Conservation (phyloP, 2,329 filamentous ascomycete genomes). For the Whalleya microplaca region DNA sequence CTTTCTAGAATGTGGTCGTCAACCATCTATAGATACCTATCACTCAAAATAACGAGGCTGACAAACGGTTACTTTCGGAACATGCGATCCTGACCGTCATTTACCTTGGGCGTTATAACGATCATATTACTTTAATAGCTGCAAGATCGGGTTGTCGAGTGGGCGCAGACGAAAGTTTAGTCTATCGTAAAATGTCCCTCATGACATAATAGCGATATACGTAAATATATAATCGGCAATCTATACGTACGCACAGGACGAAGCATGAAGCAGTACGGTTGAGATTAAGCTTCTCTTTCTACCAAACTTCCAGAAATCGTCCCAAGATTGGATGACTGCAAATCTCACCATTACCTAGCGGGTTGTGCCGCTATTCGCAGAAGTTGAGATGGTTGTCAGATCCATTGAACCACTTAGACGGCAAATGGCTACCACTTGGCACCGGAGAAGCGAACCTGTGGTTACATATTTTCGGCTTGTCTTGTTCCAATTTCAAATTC, state of each 20-base stretch:
- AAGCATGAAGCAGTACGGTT: not conserved
- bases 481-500: not conserved
- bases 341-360: not conserved
- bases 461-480: not conserved
- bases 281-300: not conserved
- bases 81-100: not conserved
- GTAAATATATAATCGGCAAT: too few species aligned
- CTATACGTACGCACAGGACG: too few species aligned
- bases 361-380: not conserved
- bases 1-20: not conserved
- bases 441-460: not conserved
- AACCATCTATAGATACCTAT: not conserved
- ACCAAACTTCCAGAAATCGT: not conserved
- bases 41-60: not conserved
- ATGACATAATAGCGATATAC: not conserved
- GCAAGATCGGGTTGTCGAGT: not conserved
- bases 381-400: not conserved
- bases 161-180: not conserved
- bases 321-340: not conserved
- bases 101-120: not conserved
- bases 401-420: not conserved
- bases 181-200: not conserved
- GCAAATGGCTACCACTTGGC: not conserved
- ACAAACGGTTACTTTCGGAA: not conserved
- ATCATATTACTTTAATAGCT: not conserved